These are phyloP conservation scores for Nicotiana tabacum DNA, from an alignment of 257 asterid genomes.

Conservation along the genomic window DNA sequence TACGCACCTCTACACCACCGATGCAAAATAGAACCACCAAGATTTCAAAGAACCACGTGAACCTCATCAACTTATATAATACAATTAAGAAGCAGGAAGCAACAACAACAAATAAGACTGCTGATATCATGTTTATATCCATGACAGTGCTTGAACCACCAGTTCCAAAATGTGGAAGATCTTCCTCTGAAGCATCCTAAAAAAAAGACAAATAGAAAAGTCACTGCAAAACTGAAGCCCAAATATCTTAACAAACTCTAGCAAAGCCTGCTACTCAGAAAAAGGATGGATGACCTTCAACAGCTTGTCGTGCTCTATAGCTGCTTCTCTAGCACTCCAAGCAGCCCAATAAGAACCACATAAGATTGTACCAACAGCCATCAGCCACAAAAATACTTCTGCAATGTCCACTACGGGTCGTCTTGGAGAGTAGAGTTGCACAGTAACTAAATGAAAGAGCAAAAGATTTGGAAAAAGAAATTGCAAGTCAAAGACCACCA, in stretches of 20 bases:
- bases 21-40: conserved; percentile 82
- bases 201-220: conserved; percentile 9
- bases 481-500: neutral
- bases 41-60: conserved; percentile 74
- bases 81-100: conserved; percentile 85
- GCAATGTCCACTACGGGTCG: conserved; percentile 88
- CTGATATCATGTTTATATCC: conserved; percentile 73
- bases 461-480: neutral
- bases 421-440: conserved; percentile 87
- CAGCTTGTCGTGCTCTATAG: conserved; percentile 68
- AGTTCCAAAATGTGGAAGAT: conserved; percentile 35
- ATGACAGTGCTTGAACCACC: conserved; percentile 52
- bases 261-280: neutral
- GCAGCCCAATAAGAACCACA: conserved; percentile 97
- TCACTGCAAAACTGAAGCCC: neutral
- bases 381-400: conserved; percentile 89
- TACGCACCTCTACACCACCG: conserved; percentile 79
- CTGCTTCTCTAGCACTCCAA: conserved; percentile 81
- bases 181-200: conserved; percentile 68
- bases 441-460: conserved; percentile 30
- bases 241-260: neutral
- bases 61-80: conserved; percentile 68
- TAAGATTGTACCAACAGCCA: conserved; percentile 85
- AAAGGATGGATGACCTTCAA: conserved; percentile 47
- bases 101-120: conserved; percentile 61